Conservation (phyloP, 768 basidiomycete genomes). For the Macrolepiota fuliginosa region DNA sequence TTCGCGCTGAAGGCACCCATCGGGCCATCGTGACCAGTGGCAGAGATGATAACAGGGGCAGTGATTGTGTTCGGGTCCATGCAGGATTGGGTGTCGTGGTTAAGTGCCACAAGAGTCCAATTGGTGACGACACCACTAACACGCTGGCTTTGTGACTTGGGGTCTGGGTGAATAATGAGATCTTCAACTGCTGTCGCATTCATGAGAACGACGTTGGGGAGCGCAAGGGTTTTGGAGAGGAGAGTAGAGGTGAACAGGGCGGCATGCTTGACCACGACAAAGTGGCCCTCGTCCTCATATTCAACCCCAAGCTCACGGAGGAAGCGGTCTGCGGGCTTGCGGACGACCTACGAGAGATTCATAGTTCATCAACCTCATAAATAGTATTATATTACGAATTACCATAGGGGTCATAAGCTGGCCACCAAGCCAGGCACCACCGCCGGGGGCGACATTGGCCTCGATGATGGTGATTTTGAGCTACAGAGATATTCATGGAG, state of each 20-base stretch:
- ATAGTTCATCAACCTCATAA: neutral
- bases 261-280: constrained; percentile 80
- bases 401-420: constrained; percentile 83
- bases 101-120: constrained; percentile 50
- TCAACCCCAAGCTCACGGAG: constrained; percentile 66
- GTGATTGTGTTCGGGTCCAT: constrained; percentile 83
- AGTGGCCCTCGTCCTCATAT: constrained; percentile 75
- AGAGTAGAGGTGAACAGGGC: constrained; percentile 80
- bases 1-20: constrained; percentile 85
- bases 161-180: constrained; percentile 65
- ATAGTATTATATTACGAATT: constrained; percentile 10
- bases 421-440: constrained; percentile 77
- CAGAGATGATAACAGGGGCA: constrained; percentile 70
- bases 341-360: constrained; percentile 49
- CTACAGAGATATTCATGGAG: constrained; percentile 18
- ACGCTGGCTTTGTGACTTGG: constrained; percentile 36
- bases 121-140: constrained; percentile 51
- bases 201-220: constrained; percentile 72
- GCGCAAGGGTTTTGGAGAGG: constrained; percentile 64
- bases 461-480: constrained; percentile 62
- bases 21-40: constrained; percentile 75
- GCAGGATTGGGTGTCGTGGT: constrained; percentile 76
- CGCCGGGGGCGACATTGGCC: constrained; percentile 77
- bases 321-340: constrained; percentile 76
- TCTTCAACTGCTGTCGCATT: constrained; percentile 84